Base-by-base conservation (phyloP, 208 protist genomes). In the Leishmania amazonensis region DNA sequence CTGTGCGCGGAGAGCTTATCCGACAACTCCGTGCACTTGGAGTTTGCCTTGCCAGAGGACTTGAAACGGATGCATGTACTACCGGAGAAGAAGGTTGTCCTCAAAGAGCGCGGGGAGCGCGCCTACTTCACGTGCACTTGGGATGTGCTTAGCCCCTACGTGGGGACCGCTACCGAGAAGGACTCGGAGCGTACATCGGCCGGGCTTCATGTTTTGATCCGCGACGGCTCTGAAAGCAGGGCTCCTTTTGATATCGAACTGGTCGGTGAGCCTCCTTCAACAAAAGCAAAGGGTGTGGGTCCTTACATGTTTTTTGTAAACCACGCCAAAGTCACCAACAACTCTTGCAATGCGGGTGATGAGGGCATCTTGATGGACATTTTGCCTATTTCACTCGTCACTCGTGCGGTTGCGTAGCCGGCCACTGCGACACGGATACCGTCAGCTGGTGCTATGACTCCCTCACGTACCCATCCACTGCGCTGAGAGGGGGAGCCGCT, bases 271-370 rank as follows among this genome's bases (percentile, higher is more conserved):
- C 75, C 75, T 42, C 93, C 90, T 19, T 71, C 73, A 13, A 70
- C 89, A 28, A 31, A 58, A 5, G 77, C 68, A 15, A 58, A 80
- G 53, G 54, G 38, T 42, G 83, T 86, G 76, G 58, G 62, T 6
- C 82, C 83, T 17, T 95, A 85, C 68, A 75, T 87, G 68, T 92
- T 89, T 76, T 95, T 87, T 87, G 79, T 93, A 17, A 93, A 95
- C 76, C 89, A 87, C 58, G 91, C 88, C 24, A 76, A 75, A 28
- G 75, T 93, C n/a, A 87, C 81, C 6, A 95, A 95, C 64, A 73
- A 72, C 28, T 79, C 85, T 21, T 90, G 68, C 31, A 82, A 77
- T 58, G 64, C 75, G 7, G 65, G 65, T 24, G 87, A 94, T 40
- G 28, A 80, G 42, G 40, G 83, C 21, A 42, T 75, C 8, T 73